Evolutionary conservation across 331 rosid genomes (phyloP).

Genomic region (Malus hybrid): DNA sequence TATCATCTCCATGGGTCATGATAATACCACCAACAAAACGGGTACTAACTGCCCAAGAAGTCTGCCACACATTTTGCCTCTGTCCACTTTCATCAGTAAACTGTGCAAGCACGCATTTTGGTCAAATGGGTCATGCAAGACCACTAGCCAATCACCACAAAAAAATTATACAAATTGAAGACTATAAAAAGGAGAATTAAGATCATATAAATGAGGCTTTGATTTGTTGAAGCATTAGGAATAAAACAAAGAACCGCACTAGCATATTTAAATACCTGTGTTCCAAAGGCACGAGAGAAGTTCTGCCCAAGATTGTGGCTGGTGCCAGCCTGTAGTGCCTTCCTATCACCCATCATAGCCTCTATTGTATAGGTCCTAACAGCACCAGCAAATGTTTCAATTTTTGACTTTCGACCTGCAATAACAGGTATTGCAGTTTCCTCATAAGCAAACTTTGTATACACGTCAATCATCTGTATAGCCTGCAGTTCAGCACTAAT

Average conservation of each 20-base stretch:
- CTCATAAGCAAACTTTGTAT: conserved; percentile 85
- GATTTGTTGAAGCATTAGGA: background rate
- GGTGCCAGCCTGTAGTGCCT: conserved; percentile 97
- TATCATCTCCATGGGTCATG: conserved; percentile 95
- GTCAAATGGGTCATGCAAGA: conserved; percentile 16
- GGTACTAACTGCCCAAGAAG: conserved; percentile 97
- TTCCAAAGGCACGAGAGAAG: conserved; percentile 86
- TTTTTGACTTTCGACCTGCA: conserved; percentile 88
- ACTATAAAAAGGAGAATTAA: background rate
- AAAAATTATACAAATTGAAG: background rate
- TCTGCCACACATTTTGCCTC: conserved; percentile 86
- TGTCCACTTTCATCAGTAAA: conserved; percentile 83
- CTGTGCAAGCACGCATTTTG: conserved; percentile 40
- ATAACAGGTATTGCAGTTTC: conserved; percentile 93
- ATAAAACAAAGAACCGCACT: background rate
- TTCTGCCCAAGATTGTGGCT: conserved; percentile 98
- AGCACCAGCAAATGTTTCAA: conserved; percentile 97
- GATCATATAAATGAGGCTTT: background rate
- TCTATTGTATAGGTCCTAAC: conserved; percentile 84
- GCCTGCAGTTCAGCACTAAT: conserved; percentile 61
- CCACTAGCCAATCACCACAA: background rate
- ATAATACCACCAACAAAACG: conserved; percentile 97
- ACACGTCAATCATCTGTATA: conserved; percentile 84
- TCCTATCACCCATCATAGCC: conserved; percentile 98
- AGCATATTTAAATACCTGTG: conserved; percentile 51